Evolutionary conservation across 164 flowering plant species (phyloP), one percentile per base, ranked within the genome.

Genomic region (Aristolochia contorta): DNA sequence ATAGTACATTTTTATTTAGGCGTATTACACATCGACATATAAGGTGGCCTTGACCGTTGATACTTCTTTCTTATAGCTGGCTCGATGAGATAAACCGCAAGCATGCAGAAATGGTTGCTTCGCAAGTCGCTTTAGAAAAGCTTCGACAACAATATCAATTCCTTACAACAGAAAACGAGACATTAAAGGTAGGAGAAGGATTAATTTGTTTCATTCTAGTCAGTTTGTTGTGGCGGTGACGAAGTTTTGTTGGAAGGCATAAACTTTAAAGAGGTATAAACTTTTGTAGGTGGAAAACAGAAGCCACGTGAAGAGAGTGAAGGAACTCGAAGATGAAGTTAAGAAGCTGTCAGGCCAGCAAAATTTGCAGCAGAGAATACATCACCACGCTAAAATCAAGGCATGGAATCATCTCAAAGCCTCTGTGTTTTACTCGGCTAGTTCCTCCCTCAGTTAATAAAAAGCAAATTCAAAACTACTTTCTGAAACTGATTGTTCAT

Each of bases 301-400:
- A 50, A 80, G 74, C 56, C 74, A 85, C 37, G 85, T 83, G 73
- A 79, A 76, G 75, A 82, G 64, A 67, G 79, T 80, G 52, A 67
- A 71, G 78, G 93, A 83, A 63, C 88, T 94, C 64, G 96, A 89
- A 77, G 78, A 68, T 20, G 96, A 91, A 69, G 75, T 84, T 24
- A 82, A 79, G 59, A 88, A 84, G 75, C 75, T 94, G 27, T 87
- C 93, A 24, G 97, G 93, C 24, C 97, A 94, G 67, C 99, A 94
- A 75, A 93, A 90, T 59, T 80, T 90, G 58, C 92, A 88, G 67
- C 95, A 88, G 67, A 91, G 96, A 18, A 90, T 90, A 62, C 96
- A 88, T 78, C 97, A 93, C 69, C 97, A 90, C 79, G 91, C 96
- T 21, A 93, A 90, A 82, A 88, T 93, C 64, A 93, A 93, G 96